Evolutionary conservation across 1,284 basidiomycete species (phyloP).

Genomic region (Melanopsichium pennsylvanicum): DNA sequence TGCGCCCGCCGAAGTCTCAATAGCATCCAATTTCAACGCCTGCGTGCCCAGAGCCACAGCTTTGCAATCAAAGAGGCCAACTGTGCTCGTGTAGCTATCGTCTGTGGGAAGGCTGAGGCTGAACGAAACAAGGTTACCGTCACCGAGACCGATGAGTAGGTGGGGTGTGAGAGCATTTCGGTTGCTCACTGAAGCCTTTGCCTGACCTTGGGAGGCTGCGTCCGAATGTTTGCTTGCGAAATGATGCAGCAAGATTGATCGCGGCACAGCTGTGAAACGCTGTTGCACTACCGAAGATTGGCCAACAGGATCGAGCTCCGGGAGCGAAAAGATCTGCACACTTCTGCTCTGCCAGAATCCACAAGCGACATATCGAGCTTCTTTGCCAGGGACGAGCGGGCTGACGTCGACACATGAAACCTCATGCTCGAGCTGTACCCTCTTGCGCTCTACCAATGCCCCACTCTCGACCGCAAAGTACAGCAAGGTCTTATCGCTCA

Average conservation of each 20-base stretch:
- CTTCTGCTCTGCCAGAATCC: conserved; percentile 79
- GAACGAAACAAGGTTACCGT: conserved; percentile 79
- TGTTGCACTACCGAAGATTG: conserved; percentile 23
- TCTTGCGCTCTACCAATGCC: conserved; percentile 28
- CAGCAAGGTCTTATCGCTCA: conserved; percentile 72
- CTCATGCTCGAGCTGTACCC: conserved; percentile 50
- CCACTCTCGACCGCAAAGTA: conserved; percentile 70
- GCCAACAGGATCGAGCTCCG: conserved; percentile 67
- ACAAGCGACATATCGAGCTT: conserved; percentile 69
- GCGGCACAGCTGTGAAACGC: conserved; percentile 69
- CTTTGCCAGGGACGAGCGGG: conserved; percentile 39
- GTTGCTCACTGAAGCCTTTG: conserved; percentile 12
- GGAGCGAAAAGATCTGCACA: conserved; percentile 73
- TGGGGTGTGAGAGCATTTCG: conserved; percentile 62
- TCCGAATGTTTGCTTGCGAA: conserved; percentile 68
- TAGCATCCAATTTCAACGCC: conserved; percentile 72
- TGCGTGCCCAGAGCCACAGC: conserved; percentile 74
- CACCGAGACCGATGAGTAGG: conserved; percentile 79
- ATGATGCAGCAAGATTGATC: conserved; percentile 76
- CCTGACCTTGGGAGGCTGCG: background rate
- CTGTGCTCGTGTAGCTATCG: conserved; percentile 28
- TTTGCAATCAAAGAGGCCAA: conserved; percentile 69
- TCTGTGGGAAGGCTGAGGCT: conserved; percentile 58
- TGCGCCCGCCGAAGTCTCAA: conserved; percentile 41
- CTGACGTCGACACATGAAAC: conserved; percentile 64